phyloP scores from a whole-genome alignment of 2,329 filamentous ascomycete genomes.

The Cadophora gregata region DNA sequence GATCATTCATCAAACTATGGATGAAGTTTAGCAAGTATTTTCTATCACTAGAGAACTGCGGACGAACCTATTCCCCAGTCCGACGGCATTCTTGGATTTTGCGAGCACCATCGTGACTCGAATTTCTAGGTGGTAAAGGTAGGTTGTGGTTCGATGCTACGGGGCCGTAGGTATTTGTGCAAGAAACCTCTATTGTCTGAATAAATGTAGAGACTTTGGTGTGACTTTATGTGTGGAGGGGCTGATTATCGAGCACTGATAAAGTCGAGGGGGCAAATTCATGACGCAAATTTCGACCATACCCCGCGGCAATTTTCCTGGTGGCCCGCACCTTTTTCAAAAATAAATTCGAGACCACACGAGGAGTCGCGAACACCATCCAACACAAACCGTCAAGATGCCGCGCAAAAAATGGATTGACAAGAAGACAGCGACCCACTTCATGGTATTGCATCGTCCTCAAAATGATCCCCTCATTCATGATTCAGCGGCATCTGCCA shows the following conservation, averaged over 20 bases:
- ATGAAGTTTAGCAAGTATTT: constrained; percentile 17
- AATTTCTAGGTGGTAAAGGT: background rate
- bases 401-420: constrained; percentile 58
- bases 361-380: constrained; percentile 32
- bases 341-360: constrained; percentile 20
- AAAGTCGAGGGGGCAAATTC: constrained; percentile 25
- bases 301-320: constrained; percentile 34
- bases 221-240: constrained; percentile 22
- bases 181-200: background rate
- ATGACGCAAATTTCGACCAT: constrained; percentile 36
- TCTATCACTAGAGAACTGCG: background rate
- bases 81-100: constrained; percentile 94
- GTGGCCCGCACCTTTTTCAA: constrained; percentile 9
- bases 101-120: constrained; percentile 68
- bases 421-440: constrained; percentile 93
- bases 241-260: constrained; percentile 36
- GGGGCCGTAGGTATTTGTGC: too few relatives aligned
- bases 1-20: constrained; percentile 91
- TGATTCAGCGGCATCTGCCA: constrained; percentile 84
- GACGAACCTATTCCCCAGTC: constrained; percentile 75
- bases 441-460: constrained; percentile 91
- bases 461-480: constrained; percentile 98
- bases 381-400: constrained; percentile 47
- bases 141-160: background rate
- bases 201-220: constrained; percentile 44